Percentiles rank a stretch among this genome's conserved stretches.
phyloP scores from a whole-genome alignment of 2,329 filamentous ascomycete genomes.

The Mycosphaerella arachidis region DNA sequence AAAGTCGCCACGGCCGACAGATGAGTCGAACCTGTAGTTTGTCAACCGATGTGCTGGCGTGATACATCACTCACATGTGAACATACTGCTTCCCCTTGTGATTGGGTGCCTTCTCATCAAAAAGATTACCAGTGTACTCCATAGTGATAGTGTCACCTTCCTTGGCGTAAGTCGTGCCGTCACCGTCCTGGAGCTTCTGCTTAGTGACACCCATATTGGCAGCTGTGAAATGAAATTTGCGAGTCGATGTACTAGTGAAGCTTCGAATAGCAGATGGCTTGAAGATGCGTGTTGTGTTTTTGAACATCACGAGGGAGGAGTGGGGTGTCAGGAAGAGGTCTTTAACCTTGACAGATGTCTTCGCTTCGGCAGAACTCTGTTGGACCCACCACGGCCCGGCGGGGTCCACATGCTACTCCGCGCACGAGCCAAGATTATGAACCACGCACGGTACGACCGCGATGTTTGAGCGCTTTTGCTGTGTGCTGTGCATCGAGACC shows the following conservation, averaged over 20 bases:
- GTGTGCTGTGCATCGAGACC: background rate
- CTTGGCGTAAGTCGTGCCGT: slow-evolving; percentile 55
- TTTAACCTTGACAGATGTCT: background rate
- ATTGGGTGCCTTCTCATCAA: slow-evolving; percentile 57
- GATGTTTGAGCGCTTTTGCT: background rate
- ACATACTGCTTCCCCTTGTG: slow-evolving; percentile 67
- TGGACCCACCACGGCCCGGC: background rate
- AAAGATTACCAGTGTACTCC: slow-evolving; percentile 86
- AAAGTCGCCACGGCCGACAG: slow-evolving; percentile 72
- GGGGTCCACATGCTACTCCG: background rate
- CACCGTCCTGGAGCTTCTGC: slow-evolving; percentile 58
- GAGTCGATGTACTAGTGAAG: slow-evolving; percentile 2
- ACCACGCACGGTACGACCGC: background rate
- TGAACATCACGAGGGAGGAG: background rate
- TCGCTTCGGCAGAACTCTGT: background rate
- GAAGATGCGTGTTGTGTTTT: background rate
- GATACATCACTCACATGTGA: background rate
- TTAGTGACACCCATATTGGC: slow-evolving; percentile 60
- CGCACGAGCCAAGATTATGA: background rate
- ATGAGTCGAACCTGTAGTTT: slow-evolving; percentile 75
- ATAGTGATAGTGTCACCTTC: slow-evolving; percentile 73
- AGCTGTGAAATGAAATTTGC: slow-evolving; percentile 9
- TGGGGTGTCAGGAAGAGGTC: background rate
- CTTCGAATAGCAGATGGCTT: background rate
- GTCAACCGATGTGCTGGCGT: background rate